Evolutionary conservation across 352 stramenopile species (phyloP), one percentile per base, ranked within the genome.

Genomic region (Thalassiosira exigua): DNA sequence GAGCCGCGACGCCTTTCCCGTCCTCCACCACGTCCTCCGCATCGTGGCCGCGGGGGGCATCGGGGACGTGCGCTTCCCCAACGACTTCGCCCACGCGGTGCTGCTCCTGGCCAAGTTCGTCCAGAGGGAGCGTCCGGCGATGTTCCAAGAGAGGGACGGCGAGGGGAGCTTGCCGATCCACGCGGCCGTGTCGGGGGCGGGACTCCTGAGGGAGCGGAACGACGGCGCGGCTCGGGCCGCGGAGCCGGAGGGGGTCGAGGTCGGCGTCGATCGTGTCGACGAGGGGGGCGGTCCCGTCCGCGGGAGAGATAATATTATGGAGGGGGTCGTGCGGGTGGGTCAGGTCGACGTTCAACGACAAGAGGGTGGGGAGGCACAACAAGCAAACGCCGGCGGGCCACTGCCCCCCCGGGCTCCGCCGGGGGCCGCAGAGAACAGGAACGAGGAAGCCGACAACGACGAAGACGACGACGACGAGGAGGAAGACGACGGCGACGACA

Each of bases 131-230:
- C 51, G 33, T 19, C 54, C 22, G 27, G 32, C 22, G 4, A 81
- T 76, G 64, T 81, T 81, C 46, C 30, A 53, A 32, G 73, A 81
- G 51, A 59, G 73, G 73, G 73, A 81, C 60, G 64, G 71, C 30
- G 52, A 36, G 19, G 73, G 73, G 4, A 68, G 44, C 33, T 46
- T 76, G 42, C 73, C 73, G 0, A 26, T 81, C 17, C 73, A 81
- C 21, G 75, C 75, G 46, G 73, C 65, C 44, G 66, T 70, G 48
- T 75, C 64, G 22, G 58, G 73, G 9, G 50, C 53, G 7, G 66
- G 56, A n/a, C 51, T 81, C 9, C 14, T 69, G 22, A 56, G 44
- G 26, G 39, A 36, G 12, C 58, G 24, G 14, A 9, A 41, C 33
- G 57, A 56, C 24, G 44, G 24, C 33, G n/a, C 30, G 21, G 21